phyloP scores from a whole-genome alignment of 2,329 filamentous ascomycete species.

The Neodidymelliopsis sp. region DNA sequence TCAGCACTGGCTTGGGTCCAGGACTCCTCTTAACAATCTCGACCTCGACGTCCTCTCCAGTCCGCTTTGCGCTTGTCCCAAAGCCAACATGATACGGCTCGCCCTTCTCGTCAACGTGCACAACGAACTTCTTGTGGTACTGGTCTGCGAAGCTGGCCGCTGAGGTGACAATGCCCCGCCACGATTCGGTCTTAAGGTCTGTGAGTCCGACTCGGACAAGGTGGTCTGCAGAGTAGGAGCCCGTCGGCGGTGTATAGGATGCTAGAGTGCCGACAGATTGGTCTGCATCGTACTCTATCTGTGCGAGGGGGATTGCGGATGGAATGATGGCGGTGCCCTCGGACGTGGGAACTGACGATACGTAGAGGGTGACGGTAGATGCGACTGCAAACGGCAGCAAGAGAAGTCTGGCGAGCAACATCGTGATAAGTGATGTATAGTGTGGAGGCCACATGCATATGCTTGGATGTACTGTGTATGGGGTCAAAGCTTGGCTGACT shows the following conservation, averaged over 20 bases:
- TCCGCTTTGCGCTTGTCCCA: slow-evolving; percentile 42
- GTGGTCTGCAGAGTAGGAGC: slow-evolving; percentile 45
- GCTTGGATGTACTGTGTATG: slow-evolving; percentile 1
- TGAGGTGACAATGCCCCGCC: slow-evolving; percentile 56
- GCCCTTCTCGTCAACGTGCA: slow-evolving; percentile 55
- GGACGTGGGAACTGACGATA: slow-evolving; percentile 86
- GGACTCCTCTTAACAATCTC: slow-evolving; percentile 49
- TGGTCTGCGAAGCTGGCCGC: slow-evolving; percentile 52
- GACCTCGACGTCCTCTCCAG: slow-evolving; percentile 51
- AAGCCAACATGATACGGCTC: slow-evolving; percentile 57
- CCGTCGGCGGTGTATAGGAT: slow-evolving; percentile 48
- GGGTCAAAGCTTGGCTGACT: slow-evolving; percentile 17
- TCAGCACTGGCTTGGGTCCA: slow-evolving; percentile 55
- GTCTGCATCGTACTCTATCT: slow-evolving; percentile 53
- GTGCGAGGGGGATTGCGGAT: slow-evolving; percentile 52
- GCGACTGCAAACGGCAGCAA: slow-evolving; percentile 50
- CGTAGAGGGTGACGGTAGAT: slow-evolving; percentile 47
- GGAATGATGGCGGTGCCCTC: slow-evolving; percentile 65
- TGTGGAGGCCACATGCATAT: slow-evolving; percentile 1
- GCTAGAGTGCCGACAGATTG: slow-evolving; percentile 44
- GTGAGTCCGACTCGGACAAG: slow-evolving; percentile 55
- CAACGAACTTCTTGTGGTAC: slow-evolving; percentile 53
- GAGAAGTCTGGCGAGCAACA: slow-evolving; percentile 47
- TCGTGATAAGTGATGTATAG: slow-evolving; percentile 29
- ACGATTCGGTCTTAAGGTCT: slow-evolving; percentile 47